Base-by-base conservation (phyloP, 1,139 yeast species). In the Pichia sp. region DNA sequence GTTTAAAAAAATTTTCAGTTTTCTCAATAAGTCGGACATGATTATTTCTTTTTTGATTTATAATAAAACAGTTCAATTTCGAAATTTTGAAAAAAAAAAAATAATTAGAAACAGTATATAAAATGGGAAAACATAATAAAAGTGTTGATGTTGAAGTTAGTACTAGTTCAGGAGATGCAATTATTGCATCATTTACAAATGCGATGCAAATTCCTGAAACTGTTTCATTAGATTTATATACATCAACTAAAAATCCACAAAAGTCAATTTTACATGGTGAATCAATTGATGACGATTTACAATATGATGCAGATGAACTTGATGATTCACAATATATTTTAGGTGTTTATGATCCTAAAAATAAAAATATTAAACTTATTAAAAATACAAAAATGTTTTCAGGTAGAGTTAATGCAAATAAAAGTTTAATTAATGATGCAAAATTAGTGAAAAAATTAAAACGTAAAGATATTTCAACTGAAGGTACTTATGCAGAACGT, bases 261-360 rank as follows among this genome's bases (percentile, higher is more conserved):
- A 46, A 46, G 31, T 27, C 66, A 48, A 66, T 84, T 34, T 60
- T 87, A 45, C 96, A 87, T 62, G 97, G 96, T 39, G 95, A 89
- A 65, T 80, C 77, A 55, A 80, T 76, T 3, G 40, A 48, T 25
- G 9, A 37, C 2, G 75, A 77, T 34, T 71, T 90, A 51, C 90
- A 82, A 56, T 90, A 86, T 63, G 80, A 81, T 52, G 96, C 95
- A 6, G 64, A 66, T 29, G 73, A 64, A 10, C 77, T 74, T 30
- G 70, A 61, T 28, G 55, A 55, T 27, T 61, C 58, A 18, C 56
- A 60, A 41, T 66, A 66, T 52, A 56, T 60, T 40, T 71, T 87
- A 44, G 96, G 89, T 3, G 72, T 86, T 5, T 86, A 79, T 58
- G 89, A 87, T 60, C 81, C 86, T 2, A 66, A 68, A 26, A 71